These are phyloP conservation scores for Trichoderma gamsii DNA, from an alignment of 495 filamentous ascomycete species.

Conservation along the genomic window DNA sequence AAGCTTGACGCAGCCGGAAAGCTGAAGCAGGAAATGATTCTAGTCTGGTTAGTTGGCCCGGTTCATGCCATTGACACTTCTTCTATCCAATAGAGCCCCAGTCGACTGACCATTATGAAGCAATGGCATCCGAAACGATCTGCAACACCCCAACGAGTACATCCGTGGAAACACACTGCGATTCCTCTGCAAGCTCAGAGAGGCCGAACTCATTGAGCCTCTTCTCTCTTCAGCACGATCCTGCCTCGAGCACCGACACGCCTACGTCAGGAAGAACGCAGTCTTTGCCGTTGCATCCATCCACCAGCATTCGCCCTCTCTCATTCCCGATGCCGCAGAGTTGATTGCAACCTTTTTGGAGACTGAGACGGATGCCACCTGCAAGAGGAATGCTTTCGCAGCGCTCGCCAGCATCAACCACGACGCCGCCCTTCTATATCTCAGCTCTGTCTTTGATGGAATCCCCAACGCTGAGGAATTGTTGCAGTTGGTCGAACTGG, in stretches of 20 bases:
- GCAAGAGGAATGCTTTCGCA: conserved; percentile 96
- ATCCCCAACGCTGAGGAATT: conserved; percentile 93
- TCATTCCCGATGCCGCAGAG: conserved; percentile 95
- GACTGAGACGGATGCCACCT: conserved; percentile 86
- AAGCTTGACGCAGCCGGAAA: conserved; percentile 88
- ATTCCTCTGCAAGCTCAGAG: conserved; percentile 93
- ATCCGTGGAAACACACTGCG: conserved; percentile 93
- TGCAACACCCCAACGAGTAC: conserved; percentile 98
- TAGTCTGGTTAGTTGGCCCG: conserved; percentile 74
- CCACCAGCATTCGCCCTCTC: conserved; percentile 78
- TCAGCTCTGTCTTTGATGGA: conserved; percentile 85
- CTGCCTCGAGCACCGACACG: conserved; percentile 92
- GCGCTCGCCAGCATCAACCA: conserved; percentile 87
- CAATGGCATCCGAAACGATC: conserved; percentile 95
- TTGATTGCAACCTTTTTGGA: conserved; percentile 86
- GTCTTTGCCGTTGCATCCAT: conserved; percentile 93
- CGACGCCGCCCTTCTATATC: conserved; percentile 83
- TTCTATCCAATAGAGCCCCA: not conserved
- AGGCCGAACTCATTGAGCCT: conserved; percentile 93
- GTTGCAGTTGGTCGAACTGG: conserved; percentile 85
- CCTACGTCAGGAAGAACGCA: conserved; percentile 96
- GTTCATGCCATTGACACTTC: not conserved
- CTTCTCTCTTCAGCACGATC: conserved; percentile 83
- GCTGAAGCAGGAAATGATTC: conserved; percentile 98
- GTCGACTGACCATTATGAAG: conserved; percentile 40